Conservation (phyloP, 2,329 filamentous ascomycete species). For the Talaromyces sp. region DNA sequence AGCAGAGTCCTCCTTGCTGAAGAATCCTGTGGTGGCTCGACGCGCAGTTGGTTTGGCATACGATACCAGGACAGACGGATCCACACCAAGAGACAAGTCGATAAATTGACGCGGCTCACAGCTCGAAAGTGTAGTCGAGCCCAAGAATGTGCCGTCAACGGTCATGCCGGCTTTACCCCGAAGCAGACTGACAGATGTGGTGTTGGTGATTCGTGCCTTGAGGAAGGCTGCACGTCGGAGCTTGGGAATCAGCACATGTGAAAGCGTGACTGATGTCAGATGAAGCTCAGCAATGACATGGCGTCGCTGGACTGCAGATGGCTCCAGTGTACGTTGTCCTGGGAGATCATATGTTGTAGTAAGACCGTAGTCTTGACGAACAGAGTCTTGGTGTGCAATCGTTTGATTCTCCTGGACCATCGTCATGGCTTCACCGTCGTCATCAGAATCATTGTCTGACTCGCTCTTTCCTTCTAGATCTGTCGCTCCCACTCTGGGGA, state of each 20-base stretch:
- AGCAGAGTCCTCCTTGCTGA: constrained; percentile 32
- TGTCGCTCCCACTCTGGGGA: neutral
- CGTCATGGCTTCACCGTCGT: constrained; percentile 6
- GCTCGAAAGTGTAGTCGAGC: constrained; percentile 27
- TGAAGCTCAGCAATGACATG: constrained; percentile 41
- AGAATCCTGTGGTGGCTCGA: constrained; percentile 30
- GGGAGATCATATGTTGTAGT: constrained; percentile 45
- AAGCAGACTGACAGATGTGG: constrained; percentile 21
- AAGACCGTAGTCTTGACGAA: constrained; percentile 42
- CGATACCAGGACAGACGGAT: constrained; percentile 32
- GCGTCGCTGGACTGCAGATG: constrained; percentile 36
- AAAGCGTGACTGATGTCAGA: constrained; percentile 35
- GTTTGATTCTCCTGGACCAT: neutral
- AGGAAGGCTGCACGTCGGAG: constrained; percentile 42
- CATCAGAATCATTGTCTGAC: constrained; percentile 12
- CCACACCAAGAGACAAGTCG: constrained; percentile 35
- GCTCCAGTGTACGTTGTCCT: constrained; percentile 37
- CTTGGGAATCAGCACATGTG: constrained; percentile 43
- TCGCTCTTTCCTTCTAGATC: neutral
- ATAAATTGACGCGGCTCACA: constrained; percentile 31
- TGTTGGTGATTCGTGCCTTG: constrained; percentile 41
- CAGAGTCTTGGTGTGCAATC: constrained; percentile 33
- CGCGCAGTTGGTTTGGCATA: constrained; percentile 33
- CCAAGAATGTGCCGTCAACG: constrained; percentile 29
- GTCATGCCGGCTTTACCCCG: constrained; percentile 20